Percentiles rank a stretch among this genome's conserved stretches.
Conservation (phyloP, 1,284 basidiomycete species). For the Bondarzewia mesenterica region DNA sequence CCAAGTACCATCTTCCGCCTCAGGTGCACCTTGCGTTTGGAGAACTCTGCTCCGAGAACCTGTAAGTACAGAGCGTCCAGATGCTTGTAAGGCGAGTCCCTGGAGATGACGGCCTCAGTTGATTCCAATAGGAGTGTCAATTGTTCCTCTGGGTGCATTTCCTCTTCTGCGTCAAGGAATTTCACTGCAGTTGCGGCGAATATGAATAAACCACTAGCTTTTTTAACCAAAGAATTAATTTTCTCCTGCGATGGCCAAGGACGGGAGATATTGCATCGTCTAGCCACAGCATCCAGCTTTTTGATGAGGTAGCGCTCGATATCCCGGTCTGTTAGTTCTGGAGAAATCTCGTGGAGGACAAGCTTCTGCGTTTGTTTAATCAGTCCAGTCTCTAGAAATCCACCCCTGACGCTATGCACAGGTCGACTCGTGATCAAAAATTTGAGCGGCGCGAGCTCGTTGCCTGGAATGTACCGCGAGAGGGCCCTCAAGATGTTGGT, state of each 20-base stretch:
- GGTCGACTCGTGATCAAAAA: conserved; percentile 21
- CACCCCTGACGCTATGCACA: conserved; percentile 12
- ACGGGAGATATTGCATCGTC: conserved; percentile 10
- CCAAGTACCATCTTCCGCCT: too few relatives aligned
- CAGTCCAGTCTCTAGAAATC: conserved; percentile 8
- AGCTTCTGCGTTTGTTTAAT: conserved; percentile 4
- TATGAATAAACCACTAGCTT: conserved; percentile 16
- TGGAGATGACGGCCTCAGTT: too few relatives aligned
- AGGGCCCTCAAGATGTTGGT: conserved; percentile 13
- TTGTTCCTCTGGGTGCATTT: too few relatives aligned
- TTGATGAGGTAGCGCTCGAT: conserved; percentile 12
- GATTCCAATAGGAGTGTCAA: too few relatives aligned
- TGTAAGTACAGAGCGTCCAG: too few relatives aligned
- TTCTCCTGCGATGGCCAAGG: conserved; percentile 8
- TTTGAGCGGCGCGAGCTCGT: conserved; percentile 8
- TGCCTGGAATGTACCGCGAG: too few relatives aligned
- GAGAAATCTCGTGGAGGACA: conserved; percentile 12
- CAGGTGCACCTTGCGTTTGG: too few relatives aligned
- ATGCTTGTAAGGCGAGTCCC: too few relatives aligned
- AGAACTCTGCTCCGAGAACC: too few relatives aligned
- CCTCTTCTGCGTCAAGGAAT: too few relatives aligned
- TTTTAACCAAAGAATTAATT: conserved; percentile 8
- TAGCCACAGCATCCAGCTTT: conserved; percentile 2
- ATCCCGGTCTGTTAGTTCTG: conserved; percentile 10
- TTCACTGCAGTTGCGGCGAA: conserved; percentile 17